phyloP scores from a whole-genome alignment of 139 green algal species.

The Chlorella sp. region DNA sequence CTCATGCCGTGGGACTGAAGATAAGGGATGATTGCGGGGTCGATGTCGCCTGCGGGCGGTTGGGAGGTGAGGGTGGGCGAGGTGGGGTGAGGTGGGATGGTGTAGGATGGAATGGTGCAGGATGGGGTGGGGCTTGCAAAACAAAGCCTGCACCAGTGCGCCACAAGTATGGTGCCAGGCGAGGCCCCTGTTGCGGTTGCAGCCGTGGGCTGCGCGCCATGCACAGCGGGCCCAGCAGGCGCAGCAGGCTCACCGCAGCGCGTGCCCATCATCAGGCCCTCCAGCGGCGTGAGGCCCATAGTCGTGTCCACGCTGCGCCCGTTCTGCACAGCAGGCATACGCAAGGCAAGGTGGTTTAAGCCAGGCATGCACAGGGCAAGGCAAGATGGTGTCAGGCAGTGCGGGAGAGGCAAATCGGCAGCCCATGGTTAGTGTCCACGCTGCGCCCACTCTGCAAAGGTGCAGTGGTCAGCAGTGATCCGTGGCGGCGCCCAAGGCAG shows the following conservation, averaged over 20 bases:
- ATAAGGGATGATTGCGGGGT: conserved; percentile 29
- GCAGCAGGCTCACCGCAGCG: conserved; percentile 29
- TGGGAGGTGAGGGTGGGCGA: neutral
- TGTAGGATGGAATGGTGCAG: neutral
- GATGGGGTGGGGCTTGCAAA: neutral
- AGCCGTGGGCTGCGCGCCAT: neutral
- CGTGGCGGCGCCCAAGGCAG: neutral
- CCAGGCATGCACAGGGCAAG: no score
- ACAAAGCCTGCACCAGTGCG: no score
- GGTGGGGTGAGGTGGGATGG: neutral
- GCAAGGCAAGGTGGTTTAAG: no score
- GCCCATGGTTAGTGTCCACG: conserved; percentile 45
- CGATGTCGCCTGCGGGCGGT: conserved; percentile 25
- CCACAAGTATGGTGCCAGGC: no score
- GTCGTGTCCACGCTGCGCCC: conserved; percentile 41
- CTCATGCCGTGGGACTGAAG: conserved; percentile 6
- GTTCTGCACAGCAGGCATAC: no score
- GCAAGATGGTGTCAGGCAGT: no score
- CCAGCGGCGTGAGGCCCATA: conserved; percentile 50
- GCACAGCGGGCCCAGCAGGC: neutral
- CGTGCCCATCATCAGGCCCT: conserved; percentile 51
- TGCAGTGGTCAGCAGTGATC: neutral
- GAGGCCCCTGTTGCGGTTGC: no score
- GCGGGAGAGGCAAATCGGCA: conserved; percentile 13
- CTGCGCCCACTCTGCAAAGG: conserved; percentile 38